Conservation (phyloP, 805 yeast genomes). For the Yamadazyma tumulicola region DNA sequence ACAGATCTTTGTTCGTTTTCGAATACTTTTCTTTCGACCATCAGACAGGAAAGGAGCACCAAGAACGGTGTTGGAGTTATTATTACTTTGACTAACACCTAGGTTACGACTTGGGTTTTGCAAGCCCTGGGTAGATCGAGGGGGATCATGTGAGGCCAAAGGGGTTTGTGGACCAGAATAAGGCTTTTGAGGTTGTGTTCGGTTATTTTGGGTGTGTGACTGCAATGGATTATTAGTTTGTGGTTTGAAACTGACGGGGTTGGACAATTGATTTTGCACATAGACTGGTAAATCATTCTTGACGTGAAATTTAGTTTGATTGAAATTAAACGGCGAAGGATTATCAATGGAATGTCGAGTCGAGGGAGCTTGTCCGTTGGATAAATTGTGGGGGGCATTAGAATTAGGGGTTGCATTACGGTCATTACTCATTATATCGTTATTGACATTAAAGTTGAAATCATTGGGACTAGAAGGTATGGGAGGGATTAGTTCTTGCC, state of each 20-base stretch:
- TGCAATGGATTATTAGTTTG: slow-evolving; percentile 1
- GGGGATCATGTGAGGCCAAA: neutral
- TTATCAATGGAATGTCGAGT: slow-evolving; percentile 1
- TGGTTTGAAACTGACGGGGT: slow-evolving; percentile 1
- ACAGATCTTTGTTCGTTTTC: slow-evolving; percentile 28
- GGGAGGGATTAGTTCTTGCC: slow-evolving; percentile 16
- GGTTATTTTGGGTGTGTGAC: slow-evolving; percentile 1
- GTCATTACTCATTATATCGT: slow-evolving; percentile 9
- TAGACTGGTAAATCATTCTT: slow-evolving; percentile 6
- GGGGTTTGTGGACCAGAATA: slow-evolving; percentile 2
- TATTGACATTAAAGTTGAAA: slow-evolving; percentile 6
- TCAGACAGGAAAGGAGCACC: slow-evolving; percentile 11
- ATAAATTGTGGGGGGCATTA: no score
- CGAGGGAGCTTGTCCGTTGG: slow-evolving; percentile 3
- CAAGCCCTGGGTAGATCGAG: neutral
- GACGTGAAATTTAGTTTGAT: slow-evolving; percentile 5
- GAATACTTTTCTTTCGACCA: slow-evolving; percentile 8
- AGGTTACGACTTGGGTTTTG: neutral
- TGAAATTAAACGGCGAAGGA: neutral
- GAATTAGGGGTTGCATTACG: neutral
- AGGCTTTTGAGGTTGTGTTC: no score
- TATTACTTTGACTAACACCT: no score
- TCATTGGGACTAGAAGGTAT: slow-evolving; percentile 9
- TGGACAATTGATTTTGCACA: slow-evolving; percentile 5
- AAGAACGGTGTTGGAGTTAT: no score